A percentile compares a stretch with the other conserved stretches of the same genome.
Evolutionary conservation across 768 basidiomycete species (phyloP).

Genomic region (Suillus subaureus): DNA sequence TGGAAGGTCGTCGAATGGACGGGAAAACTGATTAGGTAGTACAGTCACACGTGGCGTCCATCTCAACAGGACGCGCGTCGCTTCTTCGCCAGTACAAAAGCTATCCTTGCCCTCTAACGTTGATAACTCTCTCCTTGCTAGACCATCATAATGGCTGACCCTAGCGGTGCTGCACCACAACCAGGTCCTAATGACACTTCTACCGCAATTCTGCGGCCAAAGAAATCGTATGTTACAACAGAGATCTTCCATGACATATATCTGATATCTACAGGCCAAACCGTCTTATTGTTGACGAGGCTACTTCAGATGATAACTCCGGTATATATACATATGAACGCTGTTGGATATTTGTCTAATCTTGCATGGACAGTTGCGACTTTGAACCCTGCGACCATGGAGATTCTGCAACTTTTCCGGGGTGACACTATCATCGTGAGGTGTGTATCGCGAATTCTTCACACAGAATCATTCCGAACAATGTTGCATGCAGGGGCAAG

Average conservation of each 20-base stretch:
- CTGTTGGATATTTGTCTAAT: conserved; percentile 19
- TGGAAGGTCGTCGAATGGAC: conserved; percentile 15
- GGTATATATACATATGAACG: conserved; percentile 53
- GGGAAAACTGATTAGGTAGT: conserved; percentile 12
- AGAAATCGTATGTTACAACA: conserved; percentile 84
- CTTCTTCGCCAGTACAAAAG: conserved; percentile 11
- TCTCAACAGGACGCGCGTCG: conserved; percentile 35
- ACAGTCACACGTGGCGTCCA: conserved; percentile 15
- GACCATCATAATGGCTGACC: conserved; percentile 62
- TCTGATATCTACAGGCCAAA: conserved; percentile 68
- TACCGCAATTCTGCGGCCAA: conserved; percentile 93
- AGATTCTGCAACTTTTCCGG: conserved; percentile 87
- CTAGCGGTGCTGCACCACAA: conserved; percentile 79
- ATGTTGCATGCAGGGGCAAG: conserved; percentile 69
- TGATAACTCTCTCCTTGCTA: conserved; percentile 11
- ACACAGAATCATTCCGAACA: not conserved
- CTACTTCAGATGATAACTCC: conserved; percentile 94
- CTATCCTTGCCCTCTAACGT: conserved; percentile 13
- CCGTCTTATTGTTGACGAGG: conserved; percentile 96
- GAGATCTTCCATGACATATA: conserved; percentile 17
- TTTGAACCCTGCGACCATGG: conserved; percentile 96
- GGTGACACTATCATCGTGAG: conserved; percentile 96
- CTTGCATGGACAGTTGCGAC: conserved; percentile 68
- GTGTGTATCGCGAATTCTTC: conserved; percentile 43
- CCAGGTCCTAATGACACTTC: conserved; percentile 90